Evolutionary conservation across 257 asterid genomes (phyloP).

Genomic region (Scutellaria barbata): DNA sequence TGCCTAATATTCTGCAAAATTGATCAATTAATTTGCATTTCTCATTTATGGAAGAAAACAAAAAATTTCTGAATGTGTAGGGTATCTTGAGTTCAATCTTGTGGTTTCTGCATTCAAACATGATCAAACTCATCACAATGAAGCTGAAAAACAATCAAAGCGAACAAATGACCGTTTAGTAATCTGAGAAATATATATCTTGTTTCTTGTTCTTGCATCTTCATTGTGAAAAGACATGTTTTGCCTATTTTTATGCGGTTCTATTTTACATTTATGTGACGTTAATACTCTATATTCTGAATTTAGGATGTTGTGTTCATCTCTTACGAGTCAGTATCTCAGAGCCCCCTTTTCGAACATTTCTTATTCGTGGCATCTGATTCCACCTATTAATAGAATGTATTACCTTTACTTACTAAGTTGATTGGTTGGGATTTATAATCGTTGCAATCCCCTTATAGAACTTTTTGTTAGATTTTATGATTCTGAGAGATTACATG

Average conservation of each 20-base stretch:
- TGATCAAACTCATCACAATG: neutral
- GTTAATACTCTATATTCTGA: neutral
- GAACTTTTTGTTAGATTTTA: no score
- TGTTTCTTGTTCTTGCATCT: no score
- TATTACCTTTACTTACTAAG: neutral
- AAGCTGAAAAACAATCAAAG: neutral
- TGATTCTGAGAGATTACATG: no score
- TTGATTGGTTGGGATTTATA: neutral
- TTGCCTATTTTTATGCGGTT: neutral
- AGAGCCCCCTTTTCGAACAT: neutral
- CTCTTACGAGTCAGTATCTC: neutral
- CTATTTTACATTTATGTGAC: neutral
- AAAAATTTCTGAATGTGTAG: neutral
- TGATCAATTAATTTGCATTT: slow-evolving; percentile 6
- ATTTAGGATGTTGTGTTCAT: neutral
- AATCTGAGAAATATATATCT: neutral
- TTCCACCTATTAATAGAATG: no score
- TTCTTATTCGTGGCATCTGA: neutral
- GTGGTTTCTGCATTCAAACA: neutral
- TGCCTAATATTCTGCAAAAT: neutral
- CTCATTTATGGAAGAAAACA: neutral
- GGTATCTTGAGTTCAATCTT: neutral
- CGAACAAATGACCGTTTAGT: neutral
- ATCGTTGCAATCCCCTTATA: neutral
- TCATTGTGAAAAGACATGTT: neutral